Percentiles rank a stretch among this genome's conserved stretches.
Evolutionary conservation across 1,284 basidiomycete genomes (phyloP).

Genomic region (Rhodotorula sp.): DNA sequence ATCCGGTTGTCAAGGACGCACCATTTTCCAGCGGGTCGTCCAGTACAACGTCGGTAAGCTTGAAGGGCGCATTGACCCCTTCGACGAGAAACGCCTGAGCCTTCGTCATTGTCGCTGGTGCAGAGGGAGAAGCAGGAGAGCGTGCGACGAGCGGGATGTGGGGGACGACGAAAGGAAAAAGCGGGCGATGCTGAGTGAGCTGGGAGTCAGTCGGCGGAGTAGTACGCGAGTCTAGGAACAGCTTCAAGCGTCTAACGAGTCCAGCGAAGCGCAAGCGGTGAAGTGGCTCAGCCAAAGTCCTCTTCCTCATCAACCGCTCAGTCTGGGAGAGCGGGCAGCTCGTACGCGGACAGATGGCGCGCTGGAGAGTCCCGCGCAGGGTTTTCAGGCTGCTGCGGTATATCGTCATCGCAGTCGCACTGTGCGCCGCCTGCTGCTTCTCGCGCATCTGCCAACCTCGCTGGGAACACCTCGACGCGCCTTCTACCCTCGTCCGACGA

Average conservation of each 20-base stretch:
- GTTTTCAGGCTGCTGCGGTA: slow-evolving; percentile 8
- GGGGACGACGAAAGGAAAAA: too few relatives aligned
- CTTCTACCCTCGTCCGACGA: not conserved
- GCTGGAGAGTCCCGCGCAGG: slow-evolving; percentile 19
- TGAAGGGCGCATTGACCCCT: slow-evolving; percentile 12
- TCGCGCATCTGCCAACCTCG: slow-evolving; percentile 3
- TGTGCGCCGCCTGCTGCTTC: slow-evolving; percentile 14
- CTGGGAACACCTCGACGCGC: not conserved
- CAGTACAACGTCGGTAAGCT: slow-evolving; percentile 20
- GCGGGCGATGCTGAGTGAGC: too few relatives aligned
- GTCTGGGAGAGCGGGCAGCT: not conserved
- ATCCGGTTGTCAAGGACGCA: not conserved
- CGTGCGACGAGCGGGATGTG: not conserved
- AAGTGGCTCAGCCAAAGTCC: not conserved
- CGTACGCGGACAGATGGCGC: slow-evolving; percentile 4
- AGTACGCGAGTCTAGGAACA: too few relatives aligned
- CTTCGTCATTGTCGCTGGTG: slow-evolving; percentile 2
- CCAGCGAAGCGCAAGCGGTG: not conserved
- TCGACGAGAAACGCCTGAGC: slow-evolving; percentile 31
- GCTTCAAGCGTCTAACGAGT: not conserved
- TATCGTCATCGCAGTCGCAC: slow-evolving; percentile 8
- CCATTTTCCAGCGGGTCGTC: slow-evolving; percentile 21
- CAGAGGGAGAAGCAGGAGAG: not conserved
- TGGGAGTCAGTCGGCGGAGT: too few relatives aligned
- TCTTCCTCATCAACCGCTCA: not conserved